Evolutionary conservation across 163 green algal species (phyloP), one percentile per base, ranked within the genome.

Genomic region (Scenedesmus sp.): DNA sequence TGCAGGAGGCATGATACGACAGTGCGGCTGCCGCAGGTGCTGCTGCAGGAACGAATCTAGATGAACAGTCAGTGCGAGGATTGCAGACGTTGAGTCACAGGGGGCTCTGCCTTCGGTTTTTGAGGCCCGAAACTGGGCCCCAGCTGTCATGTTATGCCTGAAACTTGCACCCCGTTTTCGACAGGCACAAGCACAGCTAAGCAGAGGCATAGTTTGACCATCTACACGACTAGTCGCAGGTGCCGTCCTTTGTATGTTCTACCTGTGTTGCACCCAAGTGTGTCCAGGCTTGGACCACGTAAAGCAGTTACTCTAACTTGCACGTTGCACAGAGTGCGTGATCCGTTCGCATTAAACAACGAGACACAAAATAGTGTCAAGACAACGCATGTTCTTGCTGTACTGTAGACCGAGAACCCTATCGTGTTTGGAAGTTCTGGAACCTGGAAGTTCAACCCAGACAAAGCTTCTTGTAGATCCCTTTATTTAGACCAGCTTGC

Each of bases 371-470:
- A n/a, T n/a, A n/a, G n/a, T n/a, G n/a, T n/a, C n/a, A n/a, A n/a
- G n/a, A n/a, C n/a, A n/a, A n/a, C n/a, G n/a, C n/a, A n/a, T n/a
- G n/a, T n/a, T n/a, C n/a, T n/a, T n/a, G n/a, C n/a, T n/a, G n/a
- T n/a, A n/a, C n/a, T n/a, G n/a, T n/a, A n/a, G n/a, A n/a, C n/a
- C n/a, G n/a, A n/a, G n/a, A n/a, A n/a, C n/a, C n/a, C n/a, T n/a
- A n/a, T n/a, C n/a, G n/a, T n/a, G 65, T 76, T 76, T 3, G 65
- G 65, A 76, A 76, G 65, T 76, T 76, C 65, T 76, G 65, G 65
- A 76, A 76, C 30, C n/a, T 76, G 65, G 30, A 40, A 76, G 26
- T 76, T 76, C 65, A 40, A 1, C 24, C 24, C 7, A 37, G 22
- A 30, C 65, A 76, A 26, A 76, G 65, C 30, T 33, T 20, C 30